These are phyloP conservation scores for Bipolaris bicolor DNA, from an alignment of 2,329 filamentous ascomycete species.

Conservation along the genomic window DNA sequence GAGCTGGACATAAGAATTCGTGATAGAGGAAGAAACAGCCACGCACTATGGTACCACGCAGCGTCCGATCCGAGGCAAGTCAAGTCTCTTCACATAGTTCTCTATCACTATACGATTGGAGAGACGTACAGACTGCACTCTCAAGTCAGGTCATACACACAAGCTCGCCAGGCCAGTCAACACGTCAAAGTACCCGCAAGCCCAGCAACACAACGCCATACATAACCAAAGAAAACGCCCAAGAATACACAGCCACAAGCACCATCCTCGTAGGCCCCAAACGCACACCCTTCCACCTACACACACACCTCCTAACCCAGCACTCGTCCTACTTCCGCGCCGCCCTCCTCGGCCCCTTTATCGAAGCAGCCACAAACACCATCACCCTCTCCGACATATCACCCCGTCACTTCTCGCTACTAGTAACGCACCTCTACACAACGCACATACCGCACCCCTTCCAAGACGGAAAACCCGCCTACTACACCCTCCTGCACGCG, in stretches of 20 bases:
- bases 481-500: constrained; percentile 57
- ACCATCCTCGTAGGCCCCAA: constrained; percentile 50
- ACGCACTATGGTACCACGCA: too few relatives aligned
- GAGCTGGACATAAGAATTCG: too few relatives aligned
- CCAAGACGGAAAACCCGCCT: constrained; percentile 56
- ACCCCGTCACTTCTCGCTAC: background rate
- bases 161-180: constrained; percentile 10
- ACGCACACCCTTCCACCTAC: constrained; percentile 52
- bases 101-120: too few relatives aligned
- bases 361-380: constrained; percentile 52
- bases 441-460: constrained; percentile 50
- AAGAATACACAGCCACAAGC: constrained; percentile 48
- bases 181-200: background rate
- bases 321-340: constrained; percentile 60
- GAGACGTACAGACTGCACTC: too few relatives aligned
- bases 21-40: too few relatives aligned
- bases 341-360: constrained; percentile 55
- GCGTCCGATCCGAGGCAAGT: too few relatives aligned
- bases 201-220: background rate
- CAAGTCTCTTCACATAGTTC: too few relatives aligned
- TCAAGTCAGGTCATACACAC: background rate
- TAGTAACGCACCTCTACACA: constrained; percentile 45
- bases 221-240: constrained; percentile 46
- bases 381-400: constrained; percentile 54
- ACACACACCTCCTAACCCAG: constrained; percentile 55